Evolutionary conservation across 176 grass and related monocot species (phyloP).

Genomic region (Poa pratensis): DNA sequence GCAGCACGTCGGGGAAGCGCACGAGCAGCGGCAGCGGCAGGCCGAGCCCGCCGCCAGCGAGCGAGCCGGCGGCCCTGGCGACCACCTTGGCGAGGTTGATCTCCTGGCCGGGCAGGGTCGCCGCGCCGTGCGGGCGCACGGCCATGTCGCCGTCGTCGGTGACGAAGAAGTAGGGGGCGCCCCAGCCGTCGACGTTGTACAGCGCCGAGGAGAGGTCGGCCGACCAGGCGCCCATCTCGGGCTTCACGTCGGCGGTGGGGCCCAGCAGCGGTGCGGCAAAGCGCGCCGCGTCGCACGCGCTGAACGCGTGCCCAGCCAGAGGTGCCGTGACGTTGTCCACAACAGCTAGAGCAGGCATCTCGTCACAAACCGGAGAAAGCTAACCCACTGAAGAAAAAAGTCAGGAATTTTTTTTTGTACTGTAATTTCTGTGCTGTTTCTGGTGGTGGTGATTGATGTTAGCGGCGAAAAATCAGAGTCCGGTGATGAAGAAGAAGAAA

Average conservation of each 20-base stretch:
- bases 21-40: constrained; percentile 74
- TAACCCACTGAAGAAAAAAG: constrained; percentile 38
- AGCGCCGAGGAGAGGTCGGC: constrained; percentile 73
- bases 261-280: constrained; percentile 57
- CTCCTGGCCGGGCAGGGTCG: constrained; percentile 73
- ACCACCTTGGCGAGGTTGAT: constrained; percentile 95
- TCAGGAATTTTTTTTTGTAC: constrained; percentile 36
- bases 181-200: constrained; percentile 92
- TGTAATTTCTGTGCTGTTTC: constrained; percentile 12
- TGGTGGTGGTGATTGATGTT: constrained; percentile 9
- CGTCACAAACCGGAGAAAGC: constrained; percentile 65
- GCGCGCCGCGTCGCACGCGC: constrained; percentile 71
- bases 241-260: constrained; percentile 18
- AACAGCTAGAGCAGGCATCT: constrained; percentile 91
- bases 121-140: constrained; percentile 70
- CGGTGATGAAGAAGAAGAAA: background rate
- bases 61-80: constrained; percentile 48
- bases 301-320: constrained; percentile 56
- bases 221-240: constrained; percentile 53
- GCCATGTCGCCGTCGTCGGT: constrained; percentile 75
- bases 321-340: constrained; percentile 71
- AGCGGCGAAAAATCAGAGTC: constrained; percentile 21
- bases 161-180: constrained; percentile 88
- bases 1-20: constrained; percentile 87
- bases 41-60: constrained; percentile 60